phyloP scores from a whole-genome alignment of 2,329 filamentous ascomycete species.

The Ascocoryne sarcoides region DNA sequence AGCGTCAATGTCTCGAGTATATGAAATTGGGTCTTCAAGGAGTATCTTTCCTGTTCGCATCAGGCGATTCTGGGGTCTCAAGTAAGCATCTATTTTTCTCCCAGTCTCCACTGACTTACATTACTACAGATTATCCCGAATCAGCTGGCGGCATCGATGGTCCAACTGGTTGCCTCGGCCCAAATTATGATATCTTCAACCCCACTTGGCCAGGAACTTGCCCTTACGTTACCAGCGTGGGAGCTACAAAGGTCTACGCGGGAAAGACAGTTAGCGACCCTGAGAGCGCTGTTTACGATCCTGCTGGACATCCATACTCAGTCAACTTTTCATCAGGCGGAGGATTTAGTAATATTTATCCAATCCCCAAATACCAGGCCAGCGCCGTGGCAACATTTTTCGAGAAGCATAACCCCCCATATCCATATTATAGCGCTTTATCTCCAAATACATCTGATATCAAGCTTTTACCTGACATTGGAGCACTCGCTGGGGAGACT shows the following conservation, averaged over 20 bases:
- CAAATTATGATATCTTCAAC: slow-evolving; percentile 42
- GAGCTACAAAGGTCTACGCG: slow-evolving; percentile 26
- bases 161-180: slow-evolving; percentile 29
- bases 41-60: slow-evolving; percentile 51
- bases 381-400: slow-evolving; percentile 35
- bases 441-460: slow-evolving; percentile 11
- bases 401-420: slow-evolving; percentile 19
- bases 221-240: slow-evolving; percentile 35
- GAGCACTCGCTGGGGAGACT: slow-evolving; percentile 5
- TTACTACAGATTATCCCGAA: slow-evolving; percentile 7
- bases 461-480: slow-evolving; percentile 11
- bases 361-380: slow-evolving; percentile 35
- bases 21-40: slow-evolving; percentile 56
- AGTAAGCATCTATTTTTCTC: not conserved
- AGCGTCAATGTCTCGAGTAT: slow-evolving; percentile 52
- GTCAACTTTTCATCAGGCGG: slow-evolving; percentile 32
- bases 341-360: slow-evolving; percentile 40
- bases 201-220: slow-evolving; percentile 35
- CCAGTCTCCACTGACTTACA: slow-evolving; percentile 3
- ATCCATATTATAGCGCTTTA: slow-evolving; percentile 14
- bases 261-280: slow-evolving; percentile 14
- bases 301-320: slow-evolving; percentile 23
- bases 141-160: slow-evolving; percentile 8
- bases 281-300: slow-evolving; percentile 21
- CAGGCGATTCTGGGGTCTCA: slow-evolving; percentile 43